phyloP scores from a whole-genome alignment of 2,329 filamentous ascomycete genomes.

The Colletotrichum magnum region DNA sequence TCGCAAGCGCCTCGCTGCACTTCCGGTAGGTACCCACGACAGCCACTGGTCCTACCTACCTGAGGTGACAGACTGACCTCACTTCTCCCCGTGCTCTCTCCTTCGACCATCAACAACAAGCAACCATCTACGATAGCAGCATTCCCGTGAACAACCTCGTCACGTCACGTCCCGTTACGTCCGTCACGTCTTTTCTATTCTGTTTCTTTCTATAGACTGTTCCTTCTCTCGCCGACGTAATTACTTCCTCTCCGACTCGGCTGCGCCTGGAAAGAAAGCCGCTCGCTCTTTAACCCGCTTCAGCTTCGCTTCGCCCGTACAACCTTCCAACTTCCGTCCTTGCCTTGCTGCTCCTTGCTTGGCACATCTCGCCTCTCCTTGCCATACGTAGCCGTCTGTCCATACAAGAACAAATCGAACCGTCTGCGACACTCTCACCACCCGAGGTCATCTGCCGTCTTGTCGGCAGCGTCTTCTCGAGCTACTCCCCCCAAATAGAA shows the following conservation, averaged over 20 bases:
- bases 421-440: constrained; percentile 24
- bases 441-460: constrained; percentile 31
- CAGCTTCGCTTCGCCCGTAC: constrained; percentile 31
- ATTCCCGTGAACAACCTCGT: constrained; percentile 39
- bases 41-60: constrained; percentile 3
- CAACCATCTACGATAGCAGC: constrained; percentile 33
- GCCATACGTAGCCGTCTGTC: constrained; percentile 22
- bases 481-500: constrained; percentile 25
- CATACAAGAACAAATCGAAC: constrained; percentile 19
- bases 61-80: constrained; percentile 37
- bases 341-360: constrained; percentile 5
- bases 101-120: constrained; percentile 40
- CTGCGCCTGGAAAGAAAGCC: constrained; percentile 38
- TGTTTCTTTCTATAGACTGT: constrained; percentile 39
- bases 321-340: constrained; percentile 20
- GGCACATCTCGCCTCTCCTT: constrained; percentile 19
- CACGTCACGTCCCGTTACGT: constrained; percentile 39
- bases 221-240: constrained; percentile 25
- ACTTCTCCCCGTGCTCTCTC: constrained; percentile 33
- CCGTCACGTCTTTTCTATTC: constrained; percentile 35
- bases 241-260: constrained; percentile 35
- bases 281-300: constrained; percentile 36
- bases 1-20: too few species aligned
- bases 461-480: constrained; percentile 9
- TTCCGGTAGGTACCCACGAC: not conserved